Conservation (phyloP, 495 filamentous ascomycete species). For the Aspergillus asperescens region DNA sequence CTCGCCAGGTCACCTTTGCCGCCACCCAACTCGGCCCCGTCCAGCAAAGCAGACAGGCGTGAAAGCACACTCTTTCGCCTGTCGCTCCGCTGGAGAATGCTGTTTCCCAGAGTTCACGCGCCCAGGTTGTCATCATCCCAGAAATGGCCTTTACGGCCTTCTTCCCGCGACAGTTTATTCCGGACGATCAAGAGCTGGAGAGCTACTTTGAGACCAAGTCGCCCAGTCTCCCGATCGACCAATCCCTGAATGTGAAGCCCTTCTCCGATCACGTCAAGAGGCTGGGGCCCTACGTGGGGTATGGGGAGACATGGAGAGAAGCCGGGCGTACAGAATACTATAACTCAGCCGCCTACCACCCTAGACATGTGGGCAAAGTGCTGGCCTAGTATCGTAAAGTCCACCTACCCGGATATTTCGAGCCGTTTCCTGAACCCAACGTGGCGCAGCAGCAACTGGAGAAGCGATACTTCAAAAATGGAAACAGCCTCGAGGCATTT, state of each 20-base stretch:
- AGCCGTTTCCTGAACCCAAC: neutral
- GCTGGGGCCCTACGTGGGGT: neutral
- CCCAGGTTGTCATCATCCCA: neutral
- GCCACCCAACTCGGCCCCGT: neutral
- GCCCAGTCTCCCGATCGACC: neutral
- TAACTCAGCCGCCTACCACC: neutral
- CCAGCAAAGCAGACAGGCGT: neutral
- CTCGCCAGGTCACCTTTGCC: neutral
- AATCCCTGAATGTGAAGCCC: neutral
- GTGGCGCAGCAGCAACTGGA: neutral
- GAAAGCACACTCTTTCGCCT: neutral
- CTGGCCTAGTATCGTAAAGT: neutral
- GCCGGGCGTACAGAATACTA: neutral
- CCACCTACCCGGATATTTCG: neutral
- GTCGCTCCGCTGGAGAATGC: neutral
- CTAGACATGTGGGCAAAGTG: neutral
- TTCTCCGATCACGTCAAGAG: neutral
- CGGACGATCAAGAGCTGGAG: neutral
- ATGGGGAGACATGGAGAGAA: neutral
- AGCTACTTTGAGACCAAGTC: neutral
- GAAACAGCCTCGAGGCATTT: neutral
- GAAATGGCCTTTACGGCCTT: neutral
- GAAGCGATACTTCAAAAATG: neutral
- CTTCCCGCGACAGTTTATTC: neutral
- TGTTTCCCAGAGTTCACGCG: neutral